Conservation (phyloP, 2,329 filamentous ascomycete genomes). For the Colletotrichum chrysophilum region DNA sequence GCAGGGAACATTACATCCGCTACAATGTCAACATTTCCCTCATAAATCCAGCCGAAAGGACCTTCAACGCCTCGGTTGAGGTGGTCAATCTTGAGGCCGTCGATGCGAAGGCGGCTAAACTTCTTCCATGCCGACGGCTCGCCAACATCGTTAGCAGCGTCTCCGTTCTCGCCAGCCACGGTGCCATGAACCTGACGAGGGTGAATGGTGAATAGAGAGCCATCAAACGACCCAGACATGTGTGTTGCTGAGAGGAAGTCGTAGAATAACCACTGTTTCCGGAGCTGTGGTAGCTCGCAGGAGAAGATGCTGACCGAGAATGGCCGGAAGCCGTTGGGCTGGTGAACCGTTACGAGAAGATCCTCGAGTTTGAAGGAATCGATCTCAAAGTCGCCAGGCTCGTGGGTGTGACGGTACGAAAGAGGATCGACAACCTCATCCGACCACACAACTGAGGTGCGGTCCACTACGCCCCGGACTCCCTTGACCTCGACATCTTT, state of each 20-base stretch:
- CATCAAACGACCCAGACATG: constrained; percentile 94
- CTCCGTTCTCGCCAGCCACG: constrained; percentile 65
- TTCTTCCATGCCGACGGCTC: constrained; percentile 89
- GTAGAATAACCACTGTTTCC: constrained; percentile 98
- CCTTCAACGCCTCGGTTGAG: constrained; percentile 92
- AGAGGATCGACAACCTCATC: constrained; percentile 77
- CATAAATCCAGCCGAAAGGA: constrained; percentile 96
- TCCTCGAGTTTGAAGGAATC: constrained; percentile 97
- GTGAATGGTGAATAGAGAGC: constrained; percentile 96
- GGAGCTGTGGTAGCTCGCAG: constrained; percentile 88
- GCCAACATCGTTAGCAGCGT: constrained; percentile 62
- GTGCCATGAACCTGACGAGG: constrained; percentile 88
- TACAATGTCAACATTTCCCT: constrained; percentile 96
- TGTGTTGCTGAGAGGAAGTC: constrained; percentile 95
- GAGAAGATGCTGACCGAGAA: constrained; percentile 96
- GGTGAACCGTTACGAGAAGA: constrained; percentile 87
- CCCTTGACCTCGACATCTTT: constrained; percentile 94
- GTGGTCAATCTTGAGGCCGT: constrained; percentile 93
- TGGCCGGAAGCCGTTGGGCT: constrained; percentile 89
- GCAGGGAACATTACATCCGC: constrained; percentile 94
- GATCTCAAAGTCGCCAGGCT: constrained; percentile 94
- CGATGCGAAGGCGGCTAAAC: constrained; percentile 89
- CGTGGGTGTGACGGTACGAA: constrained; percentile 85
- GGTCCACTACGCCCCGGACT: constrained; percentile 89
- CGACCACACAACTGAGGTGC: constrained; percentile 80